Evolutionary conservation across 192 early-diverging fungal genomes (phyloP).

Genomic region (Coemansia reversa): DNA sequence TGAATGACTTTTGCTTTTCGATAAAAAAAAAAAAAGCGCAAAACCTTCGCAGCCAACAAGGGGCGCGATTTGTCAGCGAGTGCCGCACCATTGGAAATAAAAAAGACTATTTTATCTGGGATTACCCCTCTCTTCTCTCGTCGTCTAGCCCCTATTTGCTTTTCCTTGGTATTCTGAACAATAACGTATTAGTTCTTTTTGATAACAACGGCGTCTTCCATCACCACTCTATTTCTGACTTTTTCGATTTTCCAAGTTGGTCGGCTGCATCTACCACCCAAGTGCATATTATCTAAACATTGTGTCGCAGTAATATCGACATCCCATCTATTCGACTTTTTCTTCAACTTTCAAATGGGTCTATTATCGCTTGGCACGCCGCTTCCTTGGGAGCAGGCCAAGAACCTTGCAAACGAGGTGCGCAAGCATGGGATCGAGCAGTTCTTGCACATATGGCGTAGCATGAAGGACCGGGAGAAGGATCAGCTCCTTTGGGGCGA

Average conservation of each 20-base stretch:
- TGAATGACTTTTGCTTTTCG: no score
- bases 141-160: background rate
- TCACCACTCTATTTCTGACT: background rate
- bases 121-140: background rate
- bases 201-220: background rate
- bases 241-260: background rate
- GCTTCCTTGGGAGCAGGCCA: slow-evolving; percentile 90
- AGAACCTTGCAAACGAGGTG: slow-evolving; percentile 81
- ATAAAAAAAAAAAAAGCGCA: background rate
- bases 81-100: background rate
- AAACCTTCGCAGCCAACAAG: background rate
- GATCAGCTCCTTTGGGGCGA: slow-evolving; percentile 93
- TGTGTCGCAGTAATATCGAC: background rate
- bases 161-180: background rate
- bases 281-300: background rate
- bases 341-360: slow-evolving; percentile 69
- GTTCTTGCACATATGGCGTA: slow-evolving; percentile 84
- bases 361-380: slow-evolving; percentile 94
- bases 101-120: background rate
- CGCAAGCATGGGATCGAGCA: slow-evolving; percentile 90
- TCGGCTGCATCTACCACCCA: background rate
- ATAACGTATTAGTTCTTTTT: background rate
- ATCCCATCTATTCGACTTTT: background rate
- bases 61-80: background rate
- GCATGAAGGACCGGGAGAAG: slow-evolving; percentile 76